Evolutionary conservation across 148 eudicot species (phyloP), one percentile per base, ranked within the genome.

Genomic region (Heliamphora exappendiculata): DNA sequence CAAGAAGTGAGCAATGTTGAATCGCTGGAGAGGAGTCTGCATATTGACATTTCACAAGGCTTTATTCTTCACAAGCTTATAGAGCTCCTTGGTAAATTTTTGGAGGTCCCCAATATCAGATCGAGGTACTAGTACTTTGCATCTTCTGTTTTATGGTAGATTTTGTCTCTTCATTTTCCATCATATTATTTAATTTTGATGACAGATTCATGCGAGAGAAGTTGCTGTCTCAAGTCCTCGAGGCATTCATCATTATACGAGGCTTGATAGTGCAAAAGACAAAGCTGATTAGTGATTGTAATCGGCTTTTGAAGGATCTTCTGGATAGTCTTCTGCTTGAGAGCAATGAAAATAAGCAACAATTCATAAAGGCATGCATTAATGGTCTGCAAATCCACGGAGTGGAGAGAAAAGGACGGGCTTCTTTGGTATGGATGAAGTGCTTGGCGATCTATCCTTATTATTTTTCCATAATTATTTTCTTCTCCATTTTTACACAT

Each of bases 201-300:
- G 78, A 58, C 85, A 96, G 99, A 69, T 96, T 96, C 78, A 96
- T 96, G 97, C 88, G 83, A 78, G 93, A 96, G 59, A 85, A 93
- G 78, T 82, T 93, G 85, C 85, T 96, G 17, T 93, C 99, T 13
- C 95, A 96, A 83, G 89, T 96, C 79, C 97, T 96, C 14, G 98
- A 96, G 89, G 93, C 99, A 37, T 89, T 96, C 69, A 90, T 96
- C 68, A 88, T 96, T 74, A 90, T 96, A 73, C 90, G 98, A 76
- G 99, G 99, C 16, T 85, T 96, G 84, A 87, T 96, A 72, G 99
- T 96, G 72, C 99, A 96, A 80, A 96, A 93, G 86, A 96, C 99
- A 54, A 96, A 93, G 89, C 83, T 96, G 71, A 96, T 96, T 54
- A 84, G 94, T 84, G 99, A 96, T 76, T 96, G 99, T 85, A 93